Evolutionary conservation across 176 grass and related monocot species (phyloP).

Genomic region (Cenchrus fungigraminus): DNA sequence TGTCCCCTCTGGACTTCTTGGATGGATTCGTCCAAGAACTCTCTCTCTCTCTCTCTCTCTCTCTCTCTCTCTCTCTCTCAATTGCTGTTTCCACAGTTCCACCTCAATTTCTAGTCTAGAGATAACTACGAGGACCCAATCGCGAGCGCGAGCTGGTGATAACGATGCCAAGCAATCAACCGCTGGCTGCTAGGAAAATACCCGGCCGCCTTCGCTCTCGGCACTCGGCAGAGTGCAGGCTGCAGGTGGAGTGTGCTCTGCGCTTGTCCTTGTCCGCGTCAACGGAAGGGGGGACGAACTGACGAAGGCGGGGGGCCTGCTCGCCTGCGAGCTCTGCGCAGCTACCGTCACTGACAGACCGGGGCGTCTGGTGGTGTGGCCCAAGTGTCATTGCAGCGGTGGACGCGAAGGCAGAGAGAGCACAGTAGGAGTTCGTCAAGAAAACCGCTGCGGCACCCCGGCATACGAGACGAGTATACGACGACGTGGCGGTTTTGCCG

Average conservation of each 20-base stretch:
- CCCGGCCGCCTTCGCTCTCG: neutral
- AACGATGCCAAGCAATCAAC: neutral
- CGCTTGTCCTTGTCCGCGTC: slow-evolving; percentile 16
- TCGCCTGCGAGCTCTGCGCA: neutral
- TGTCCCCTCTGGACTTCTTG: neutral
- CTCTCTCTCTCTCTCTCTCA: neutral
- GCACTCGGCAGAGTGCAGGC: neutral
- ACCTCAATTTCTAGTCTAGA: neutral
- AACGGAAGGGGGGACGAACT: slow-evolving; percentile 27
- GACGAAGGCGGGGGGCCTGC: neutral
- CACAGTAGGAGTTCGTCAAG: neutral
- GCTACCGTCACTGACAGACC: neutral
- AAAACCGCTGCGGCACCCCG: neutral
- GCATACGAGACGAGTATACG: too few species aligned
- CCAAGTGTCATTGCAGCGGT: neutral
- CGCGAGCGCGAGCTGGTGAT: neutral
- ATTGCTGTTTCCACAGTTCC: neutral
- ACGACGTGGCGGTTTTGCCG: too few species aligned
- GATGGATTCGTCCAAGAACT: neutral
- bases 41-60: neutral
- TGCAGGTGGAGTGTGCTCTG: neutral
- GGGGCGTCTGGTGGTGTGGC: neutral
- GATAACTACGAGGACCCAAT: neutral
- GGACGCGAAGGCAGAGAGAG: too few species aligned
- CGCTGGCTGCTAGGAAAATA: neutral